Conservation (phyloP, 2,329 filamentous ascomycete genomes). For the Ceratocystiopsis brevicomis region DNA sequence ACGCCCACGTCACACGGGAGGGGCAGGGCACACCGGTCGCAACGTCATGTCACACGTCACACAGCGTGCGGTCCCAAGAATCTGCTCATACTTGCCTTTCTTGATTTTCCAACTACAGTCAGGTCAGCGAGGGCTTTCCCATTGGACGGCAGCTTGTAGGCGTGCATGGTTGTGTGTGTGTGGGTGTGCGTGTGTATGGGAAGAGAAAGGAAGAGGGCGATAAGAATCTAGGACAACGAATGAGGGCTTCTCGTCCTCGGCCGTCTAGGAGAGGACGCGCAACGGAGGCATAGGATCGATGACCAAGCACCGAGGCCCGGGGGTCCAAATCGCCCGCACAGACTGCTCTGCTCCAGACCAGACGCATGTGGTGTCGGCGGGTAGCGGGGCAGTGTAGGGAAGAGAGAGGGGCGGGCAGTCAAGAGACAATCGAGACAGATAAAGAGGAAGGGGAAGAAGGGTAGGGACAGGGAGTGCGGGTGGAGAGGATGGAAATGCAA, state of each 20-base stretch:
- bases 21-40: no score
- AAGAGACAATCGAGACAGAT: not conserved
- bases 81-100: slow-evolving; percentile 30
- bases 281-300: no score
- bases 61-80: no score
- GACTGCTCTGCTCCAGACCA: no score
- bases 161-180: slow-evolving; percentile 3
- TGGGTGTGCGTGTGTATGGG: not conserved
- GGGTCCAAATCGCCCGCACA: no score
- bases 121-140: slow-evolving; percentile 27
- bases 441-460: not conserved
- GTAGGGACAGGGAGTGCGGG: not conserved
- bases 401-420: not conserved
- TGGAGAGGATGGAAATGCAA: not conserved
- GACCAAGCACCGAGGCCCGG: no score
- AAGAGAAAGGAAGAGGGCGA: not conserved
- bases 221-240: not conserved
- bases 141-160: slow-evolving; percentile 8
- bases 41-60: slow-evolving; percentile 5
- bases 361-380: no score
- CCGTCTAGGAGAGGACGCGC: no score
- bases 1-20: no score
- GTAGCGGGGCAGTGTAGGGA: not conserved
- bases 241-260: no score
- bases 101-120: slow-evolving; percentile 39